Evolutionary conservation across 208 protist genomes (phyloP).

Genomic region (Naegleria fowleri): DNA sequence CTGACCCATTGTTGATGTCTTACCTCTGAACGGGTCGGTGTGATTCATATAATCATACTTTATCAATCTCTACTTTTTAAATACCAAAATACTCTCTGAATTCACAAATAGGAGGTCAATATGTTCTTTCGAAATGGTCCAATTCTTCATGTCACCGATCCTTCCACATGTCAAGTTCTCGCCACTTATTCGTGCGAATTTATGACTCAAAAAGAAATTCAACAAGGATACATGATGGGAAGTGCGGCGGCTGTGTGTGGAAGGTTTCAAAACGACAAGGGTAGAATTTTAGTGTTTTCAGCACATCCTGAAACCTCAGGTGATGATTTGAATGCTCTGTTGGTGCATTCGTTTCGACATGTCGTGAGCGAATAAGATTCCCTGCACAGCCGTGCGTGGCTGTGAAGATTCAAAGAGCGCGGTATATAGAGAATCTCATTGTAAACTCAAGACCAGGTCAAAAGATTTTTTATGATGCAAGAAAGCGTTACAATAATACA

Average conservation of each 20-base stretch:
- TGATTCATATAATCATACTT: too few relatives aligned
- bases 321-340: not conserved
- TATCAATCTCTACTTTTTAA: too few relatives aligned
- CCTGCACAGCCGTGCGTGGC: too few relatives aligned
- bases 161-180: not conserved
- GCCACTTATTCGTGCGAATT: not conserved
- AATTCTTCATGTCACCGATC: not conserved
- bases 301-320: not conserved
- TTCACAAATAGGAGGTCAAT: not conserved
- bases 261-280: not conserved
- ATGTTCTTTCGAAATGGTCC: conserved; percentile 8
- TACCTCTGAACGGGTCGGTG: too few relatives aligned
- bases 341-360: not conserved
- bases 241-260: not conserved
- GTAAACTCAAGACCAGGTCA: too few relatives aligned
- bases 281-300: not conserved
- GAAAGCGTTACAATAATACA: too few relatives aligned
- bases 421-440: too few relatives aligned
- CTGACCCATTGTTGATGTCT: too few relatives aligned
- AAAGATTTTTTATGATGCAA: too few relatives aligned
- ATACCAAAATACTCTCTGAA: too few relatives aligned
- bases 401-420: too few relatives aligned
- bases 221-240: not conserved
- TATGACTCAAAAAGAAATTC: not conserved
- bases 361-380: not conserved